Evolutionary conservation across 441 rosid genomes (phyloP).

Genomic region (Bruguiera hainesii): DNA sequence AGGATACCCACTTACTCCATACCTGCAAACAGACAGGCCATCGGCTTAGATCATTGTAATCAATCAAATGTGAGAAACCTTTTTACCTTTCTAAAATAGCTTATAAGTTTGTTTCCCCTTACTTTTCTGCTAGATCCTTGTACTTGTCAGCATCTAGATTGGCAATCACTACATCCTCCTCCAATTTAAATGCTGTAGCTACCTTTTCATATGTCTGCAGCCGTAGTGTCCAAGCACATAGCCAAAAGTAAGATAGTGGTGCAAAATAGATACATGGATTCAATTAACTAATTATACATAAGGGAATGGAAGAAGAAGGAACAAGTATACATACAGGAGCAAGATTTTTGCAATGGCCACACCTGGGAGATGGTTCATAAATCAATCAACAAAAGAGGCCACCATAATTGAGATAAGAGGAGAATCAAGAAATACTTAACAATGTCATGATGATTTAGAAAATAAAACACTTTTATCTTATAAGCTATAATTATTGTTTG

Average conservation of each 20-base stretch:
- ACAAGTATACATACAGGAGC: constrained; percentile 68
- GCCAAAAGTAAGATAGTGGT: constrained; percentile 4
- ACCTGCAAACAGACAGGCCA: constrained; percentile 38
- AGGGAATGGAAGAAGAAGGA: constrained; percentile 6
- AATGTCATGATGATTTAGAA: background rate
- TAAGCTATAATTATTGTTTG: background rate
- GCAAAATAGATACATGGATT: too few species aligned
- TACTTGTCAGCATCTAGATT: constrained; percentile 87
- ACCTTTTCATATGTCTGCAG: constrained; percentile 82
- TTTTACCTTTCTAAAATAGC: constrained; percentile 1
- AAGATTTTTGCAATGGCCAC: constrained; percentile 96
- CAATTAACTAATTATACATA: too few species aligned
- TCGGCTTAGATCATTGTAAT: constrained; percentile 8
- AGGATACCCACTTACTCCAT: constrained; percentile 90
- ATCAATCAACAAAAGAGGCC: constrained; percentile 6
- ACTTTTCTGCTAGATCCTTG: constrained; percentile 77
- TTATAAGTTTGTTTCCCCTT: constrained; percentile 24
- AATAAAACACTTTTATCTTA: background rate
- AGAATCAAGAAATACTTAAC: constrained; percentile 1
- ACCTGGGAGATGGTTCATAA: constrained; percentile 80
- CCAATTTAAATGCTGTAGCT: constrained; percentile 70
- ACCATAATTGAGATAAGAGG: constrained; percentile 9
- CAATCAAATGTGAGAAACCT: background rate
- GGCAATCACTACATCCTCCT: constrained; percentile 80
- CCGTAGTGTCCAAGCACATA: background rate